A percentile compares a stretch with the other conserved stretches of the same genome.
phyloP scores from a whole-genome alignment of 768 basidiomycete species.

The Melanogaster broomeanus region DNA sequence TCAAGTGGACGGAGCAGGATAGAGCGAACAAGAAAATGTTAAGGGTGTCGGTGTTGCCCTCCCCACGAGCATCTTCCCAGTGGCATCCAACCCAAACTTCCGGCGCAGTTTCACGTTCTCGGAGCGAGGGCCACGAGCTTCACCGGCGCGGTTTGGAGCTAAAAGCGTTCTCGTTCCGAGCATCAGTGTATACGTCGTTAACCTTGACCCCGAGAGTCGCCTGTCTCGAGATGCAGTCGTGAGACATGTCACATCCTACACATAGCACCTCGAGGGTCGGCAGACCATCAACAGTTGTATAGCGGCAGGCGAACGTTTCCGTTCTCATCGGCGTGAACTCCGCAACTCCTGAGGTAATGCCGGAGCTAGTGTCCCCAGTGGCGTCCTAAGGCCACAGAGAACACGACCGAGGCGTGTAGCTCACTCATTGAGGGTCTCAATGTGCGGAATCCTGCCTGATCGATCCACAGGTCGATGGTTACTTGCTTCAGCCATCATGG shows the following conservation, averaged over 20 bases:
- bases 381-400: constrained; percentile 27
- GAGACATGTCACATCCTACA: constrained; percentile 63
- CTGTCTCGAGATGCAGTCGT: constrained; percentile 77
- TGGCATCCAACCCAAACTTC: constrained; percentile 68
- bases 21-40: constrained; percentile 74
- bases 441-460: constrained; percentile 81
- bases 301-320: constrained; percentile 69
- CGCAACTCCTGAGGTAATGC: constrained; percentile 47
- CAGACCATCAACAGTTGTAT: constrained; percentile 62
- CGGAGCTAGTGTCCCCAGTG: constrained; percentile 28
- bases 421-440: constrained; percentile 59
- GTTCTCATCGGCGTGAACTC: constrained; percentile 65
- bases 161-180: constrained; percentile 57
- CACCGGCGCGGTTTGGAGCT: constrained; percentile 16
- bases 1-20: constrained; percentile 57
- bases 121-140: constrained; percentile 14
- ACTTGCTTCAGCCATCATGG: constrained; percentile 60
- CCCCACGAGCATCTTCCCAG: constrained; percentile 51
- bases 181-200: constrained; percentile 77
- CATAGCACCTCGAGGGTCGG: constrained; percentile 74
- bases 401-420: constrained; percentile 42
- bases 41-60: constrained; percentile 76
- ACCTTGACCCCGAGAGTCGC: constrained; percentile 67
- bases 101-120: constrained; percentile 54
- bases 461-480: constrained; percentile 67